Evolutionary conservation across 345 rosid species (phyloP).

Genomic region (Hibiscus tridactylites): DNA sequence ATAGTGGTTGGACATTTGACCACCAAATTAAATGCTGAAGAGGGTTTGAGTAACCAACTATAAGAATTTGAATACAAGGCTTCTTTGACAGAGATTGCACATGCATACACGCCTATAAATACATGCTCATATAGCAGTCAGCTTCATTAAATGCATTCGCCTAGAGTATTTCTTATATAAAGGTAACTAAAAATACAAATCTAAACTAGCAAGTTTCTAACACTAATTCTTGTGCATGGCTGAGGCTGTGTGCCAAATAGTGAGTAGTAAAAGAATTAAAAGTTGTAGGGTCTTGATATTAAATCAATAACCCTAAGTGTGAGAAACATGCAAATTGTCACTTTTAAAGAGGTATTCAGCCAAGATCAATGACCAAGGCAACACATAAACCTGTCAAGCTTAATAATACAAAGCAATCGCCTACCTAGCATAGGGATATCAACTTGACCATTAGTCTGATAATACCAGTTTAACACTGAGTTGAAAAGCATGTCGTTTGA

Average conservation of each 20-base stretch:
- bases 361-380: background rate
- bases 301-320: background rate
- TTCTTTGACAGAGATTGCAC: conserved; percentile 1
- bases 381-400: background rate
- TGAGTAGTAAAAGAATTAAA: background rate
- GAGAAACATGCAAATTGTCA: background rate
- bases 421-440: background rate
- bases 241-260: background rate
- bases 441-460: background rate
- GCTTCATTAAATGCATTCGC: background rate
- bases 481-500: conserved; percentile 1
- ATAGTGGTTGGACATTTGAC: background rate
- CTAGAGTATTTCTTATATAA: background rate
- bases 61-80: background rate
- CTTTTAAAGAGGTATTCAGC: background rate
- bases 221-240: background rate
- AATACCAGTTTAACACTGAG: conserved; percentile 3
- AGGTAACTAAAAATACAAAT: background rate
- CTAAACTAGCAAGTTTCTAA: background rate
- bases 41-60: background rate
- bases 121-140: background rate
- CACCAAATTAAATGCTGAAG: background rate
- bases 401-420: background rate
- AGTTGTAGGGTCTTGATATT: background rate
- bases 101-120: background rate